Evolutionary conservation across 306 rosid genomes (phyloP).

Genomic region (Quillaja saponaria): DNA sequence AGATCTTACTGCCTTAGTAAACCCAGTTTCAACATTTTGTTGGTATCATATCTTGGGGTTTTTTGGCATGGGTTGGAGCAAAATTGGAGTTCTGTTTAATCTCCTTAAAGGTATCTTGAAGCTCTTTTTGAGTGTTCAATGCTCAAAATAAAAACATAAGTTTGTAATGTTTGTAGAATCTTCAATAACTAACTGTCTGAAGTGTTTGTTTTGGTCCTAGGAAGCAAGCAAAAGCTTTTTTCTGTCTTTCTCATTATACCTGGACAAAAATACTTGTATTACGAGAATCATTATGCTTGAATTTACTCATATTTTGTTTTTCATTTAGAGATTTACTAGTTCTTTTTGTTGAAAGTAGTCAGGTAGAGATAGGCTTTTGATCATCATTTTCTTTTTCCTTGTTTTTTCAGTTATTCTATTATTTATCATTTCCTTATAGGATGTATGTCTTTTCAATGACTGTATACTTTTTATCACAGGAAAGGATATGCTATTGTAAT

Average conservation of each 20-base stretch:
- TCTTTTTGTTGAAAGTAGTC: background rate
- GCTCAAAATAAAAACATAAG: background rate
- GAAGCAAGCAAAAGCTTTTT: too few relatives aligned
- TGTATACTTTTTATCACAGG: conserved; percentile 46
- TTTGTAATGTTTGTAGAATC: conserved; percentile 7
- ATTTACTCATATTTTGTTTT: too few relatives aligned
- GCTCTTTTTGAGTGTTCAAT: background rate
- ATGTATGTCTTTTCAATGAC: conserved; percentile 6
- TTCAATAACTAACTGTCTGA: background rate
- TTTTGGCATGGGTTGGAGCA: background rate
- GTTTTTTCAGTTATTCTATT: too few relatives aligned
- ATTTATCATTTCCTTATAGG: too few relatives aligned
- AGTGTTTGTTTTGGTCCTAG: background rate
- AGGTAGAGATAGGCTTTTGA: conserved; percentile 8
- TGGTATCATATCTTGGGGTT: conserved; percentile 1
- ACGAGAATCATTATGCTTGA: too few relatives aligned
- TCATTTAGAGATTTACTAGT: background rate
- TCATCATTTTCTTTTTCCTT: conserved; percentile 14
- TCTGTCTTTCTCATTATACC: too few relatives aligned
- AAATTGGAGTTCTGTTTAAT: background rate
- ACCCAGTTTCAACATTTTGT: conserved; percentile 8
- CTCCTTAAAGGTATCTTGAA: background rate
- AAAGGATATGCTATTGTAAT: conserved; percentile 82
- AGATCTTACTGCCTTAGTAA: conserved; percentile 5
- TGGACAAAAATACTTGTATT: too few relatives aligned